These are phyloP conservation scores for Jaltomata sinuosa DNA, from an alignment of 257 asterid species.

Conservation along the genomic window DNA sequence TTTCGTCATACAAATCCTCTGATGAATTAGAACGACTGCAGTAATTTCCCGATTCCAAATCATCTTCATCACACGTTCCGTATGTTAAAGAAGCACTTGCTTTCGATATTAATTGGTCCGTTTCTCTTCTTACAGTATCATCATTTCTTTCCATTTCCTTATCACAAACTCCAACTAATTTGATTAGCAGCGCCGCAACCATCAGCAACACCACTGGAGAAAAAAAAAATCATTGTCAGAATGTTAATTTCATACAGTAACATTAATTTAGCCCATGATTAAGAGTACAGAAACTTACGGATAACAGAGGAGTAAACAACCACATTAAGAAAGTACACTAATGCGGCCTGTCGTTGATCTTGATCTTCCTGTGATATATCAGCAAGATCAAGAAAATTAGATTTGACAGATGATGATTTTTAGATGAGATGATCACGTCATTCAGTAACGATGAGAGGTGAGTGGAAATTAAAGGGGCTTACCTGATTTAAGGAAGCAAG, in stretches of 20 bases:
- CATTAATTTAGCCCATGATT: neutral
- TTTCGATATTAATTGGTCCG: conserved; percentile 24
- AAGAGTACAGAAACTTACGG: conserved; percentile 11
- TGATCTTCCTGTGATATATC: conserved; percentile 5
- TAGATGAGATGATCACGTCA: neutral
- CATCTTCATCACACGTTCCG: conserved; percentile 36
- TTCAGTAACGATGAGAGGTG: neutral
- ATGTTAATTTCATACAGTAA: neutral
- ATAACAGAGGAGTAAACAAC: conserved; percentile 8
- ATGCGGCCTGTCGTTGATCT: neutral
- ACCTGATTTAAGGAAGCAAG: neutral
- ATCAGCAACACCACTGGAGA: conserved; percentile 27
- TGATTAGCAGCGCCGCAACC: conserved; percentile 31
- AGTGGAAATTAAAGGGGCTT: neutral
- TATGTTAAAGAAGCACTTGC: conserved; percentile 19
- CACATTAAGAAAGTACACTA: conserved; percentile 5
- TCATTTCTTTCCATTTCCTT: neutral
- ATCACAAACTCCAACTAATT: conserved; percentile 21
- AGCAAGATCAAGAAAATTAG: neutral
- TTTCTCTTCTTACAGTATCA: conserved; percentile 11
- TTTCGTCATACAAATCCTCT: conserved; percentile 54
- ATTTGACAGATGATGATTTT: too few species aligned
- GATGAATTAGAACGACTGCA: conserved; percentile 19
- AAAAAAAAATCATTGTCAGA: neutral
- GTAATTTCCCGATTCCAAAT: conserved; percentile 23